Evolutionary conservation across 148 eudicot species (phyloP).

Genomic region (Tetragonia tetragonoides): DNA sequence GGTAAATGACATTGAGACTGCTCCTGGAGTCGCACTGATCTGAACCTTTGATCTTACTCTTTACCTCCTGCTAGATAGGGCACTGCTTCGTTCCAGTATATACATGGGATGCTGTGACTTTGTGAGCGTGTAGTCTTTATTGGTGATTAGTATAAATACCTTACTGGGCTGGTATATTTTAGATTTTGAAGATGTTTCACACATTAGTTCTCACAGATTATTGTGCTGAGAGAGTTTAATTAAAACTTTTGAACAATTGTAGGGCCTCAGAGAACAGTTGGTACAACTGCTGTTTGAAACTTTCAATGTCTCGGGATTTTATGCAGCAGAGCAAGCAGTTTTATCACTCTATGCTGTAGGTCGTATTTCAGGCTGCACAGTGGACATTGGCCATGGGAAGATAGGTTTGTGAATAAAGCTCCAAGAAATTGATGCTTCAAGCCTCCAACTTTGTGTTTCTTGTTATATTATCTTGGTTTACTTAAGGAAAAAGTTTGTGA

Average conservation of each 20-base stretch:
- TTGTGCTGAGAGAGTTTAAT: conserved; percentile 13
- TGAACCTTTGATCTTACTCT: neutral
- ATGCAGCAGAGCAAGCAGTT: conserved; percentile 87
- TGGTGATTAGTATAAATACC: neutral
- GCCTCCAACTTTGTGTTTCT: neutral
- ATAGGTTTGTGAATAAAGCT: conserved; percentile 43
- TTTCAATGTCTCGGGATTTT: conserved; percentile 81
- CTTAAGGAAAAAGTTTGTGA: neutral
- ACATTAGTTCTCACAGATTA: neutral
- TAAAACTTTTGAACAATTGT: conserved; percentile 17
- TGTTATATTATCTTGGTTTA: neutral
- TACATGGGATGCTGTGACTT: neutral
- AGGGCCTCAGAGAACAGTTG: conserved; percentile 78
- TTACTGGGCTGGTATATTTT: neutral
- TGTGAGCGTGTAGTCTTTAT: neutral
- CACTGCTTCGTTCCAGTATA: neutral
- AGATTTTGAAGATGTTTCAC: neutral
- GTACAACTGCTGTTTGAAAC: conserved; percentile 91
- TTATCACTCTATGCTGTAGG: conserved; percentile 89
- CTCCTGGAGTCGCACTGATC: neutral
- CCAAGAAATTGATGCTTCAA: neutral
- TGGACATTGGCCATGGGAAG: conserved; percentile 90
- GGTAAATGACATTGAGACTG: no score
- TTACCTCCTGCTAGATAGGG: neutral
- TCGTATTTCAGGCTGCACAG: conserved; percentile 87